Evolutionary conservation across 441 rosid genomes (phyloP).

Genomic region (Erodium trifolium): DNA sequence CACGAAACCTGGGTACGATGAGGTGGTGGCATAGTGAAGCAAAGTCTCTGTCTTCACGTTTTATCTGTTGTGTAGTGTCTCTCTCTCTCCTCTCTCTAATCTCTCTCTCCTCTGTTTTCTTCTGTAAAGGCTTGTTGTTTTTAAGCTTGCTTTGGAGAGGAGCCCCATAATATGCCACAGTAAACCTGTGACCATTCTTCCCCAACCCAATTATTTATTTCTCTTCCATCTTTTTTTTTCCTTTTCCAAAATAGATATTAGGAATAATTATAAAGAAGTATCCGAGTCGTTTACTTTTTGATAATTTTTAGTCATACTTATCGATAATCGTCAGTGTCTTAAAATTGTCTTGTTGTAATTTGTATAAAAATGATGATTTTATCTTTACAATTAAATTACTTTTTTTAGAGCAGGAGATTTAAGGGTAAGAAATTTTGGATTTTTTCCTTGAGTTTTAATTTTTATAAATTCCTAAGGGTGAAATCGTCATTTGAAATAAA

Average conservation of each 20-base stretch:
- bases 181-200: constrained; percentile 15
- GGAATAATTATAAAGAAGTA: too few relatives aligned
- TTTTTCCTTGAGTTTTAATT: too few relatives aligned
- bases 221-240: background rate
- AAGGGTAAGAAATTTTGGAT: too few relatives aligned
- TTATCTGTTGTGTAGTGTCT: constrained; percentile 1
- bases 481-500: too few relatives aligned
- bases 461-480: too few relatives aligned
- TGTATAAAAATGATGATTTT: too few relatives aligned
- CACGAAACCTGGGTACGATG: background rate
- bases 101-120: background rate
- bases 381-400: too few relatives aligned
- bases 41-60: constrained; percentile 5
- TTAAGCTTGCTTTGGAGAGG: background rate
- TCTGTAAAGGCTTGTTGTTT: background rate
- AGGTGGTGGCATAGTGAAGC: background rate
- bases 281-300: too few relatives aligned
- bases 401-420: too few relatives aligned
- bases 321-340: too few relatives aligned
- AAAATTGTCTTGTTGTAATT: too few relatives aligned
- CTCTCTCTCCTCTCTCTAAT: background rate
- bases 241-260: background rate
- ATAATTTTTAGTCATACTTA: too few relatives aligned
- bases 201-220: background rate
- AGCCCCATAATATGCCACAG: constrained; percentile 11